These are phyloP conservation scores for Dictyophora rubrovolvata DNA, from an alignment of 768 basidiomycete genomes.

Conservation along the genomic window DNA sequence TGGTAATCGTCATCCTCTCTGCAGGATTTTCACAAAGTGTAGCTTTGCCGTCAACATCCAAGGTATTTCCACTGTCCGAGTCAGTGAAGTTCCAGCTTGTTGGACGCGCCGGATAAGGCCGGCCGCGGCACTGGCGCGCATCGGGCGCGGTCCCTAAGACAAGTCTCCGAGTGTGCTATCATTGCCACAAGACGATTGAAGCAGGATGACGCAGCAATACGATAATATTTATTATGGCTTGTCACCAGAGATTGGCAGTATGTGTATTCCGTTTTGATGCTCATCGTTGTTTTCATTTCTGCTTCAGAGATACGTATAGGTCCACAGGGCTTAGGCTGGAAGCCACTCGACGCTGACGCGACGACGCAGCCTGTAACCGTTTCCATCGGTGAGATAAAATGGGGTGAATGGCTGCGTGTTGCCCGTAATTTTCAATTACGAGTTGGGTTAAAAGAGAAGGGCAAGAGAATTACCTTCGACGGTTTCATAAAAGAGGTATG, in stretches of 20 bases:
- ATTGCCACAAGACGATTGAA: no score
- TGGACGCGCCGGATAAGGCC: no score
- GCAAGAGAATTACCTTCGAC: constrained; percentile 74
- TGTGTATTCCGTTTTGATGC: constrained; percentile 25
- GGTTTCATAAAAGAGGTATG: constrained; percentile 85
- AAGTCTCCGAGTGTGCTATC: no score
- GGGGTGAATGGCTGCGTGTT: constrained; percentile 85
- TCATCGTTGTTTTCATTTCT: background rate
- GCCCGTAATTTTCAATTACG: constrained; percentile 88
- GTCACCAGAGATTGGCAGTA: constrained; percentile 69
- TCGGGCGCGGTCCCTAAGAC: no score
- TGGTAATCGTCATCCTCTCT: no score
- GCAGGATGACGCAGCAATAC: constrained; percentile 63
- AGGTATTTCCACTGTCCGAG: no score
- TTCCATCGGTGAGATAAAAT: constrained; percentile 66
- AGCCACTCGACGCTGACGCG: constrained; percentile 47
- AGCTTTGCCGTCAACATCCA: no score
- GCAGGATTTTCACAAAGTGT: no score
- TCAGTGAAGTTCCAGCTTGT: no score
- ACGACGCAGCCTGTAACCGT: constrained; percentile 54
- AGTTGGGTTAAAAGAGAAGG: constrained; percentile 52
- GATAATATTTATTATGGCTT: constrained; percentile 76
- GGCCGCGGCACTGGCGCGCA: no score
- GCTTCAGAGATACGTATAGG: constrained; percentile 76
- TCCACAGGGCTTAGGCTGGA: constrained; percentile 90